Base-by-base conservation (phyloP, 139 green algal species). In the Chlorella vulgaris region DNA sequence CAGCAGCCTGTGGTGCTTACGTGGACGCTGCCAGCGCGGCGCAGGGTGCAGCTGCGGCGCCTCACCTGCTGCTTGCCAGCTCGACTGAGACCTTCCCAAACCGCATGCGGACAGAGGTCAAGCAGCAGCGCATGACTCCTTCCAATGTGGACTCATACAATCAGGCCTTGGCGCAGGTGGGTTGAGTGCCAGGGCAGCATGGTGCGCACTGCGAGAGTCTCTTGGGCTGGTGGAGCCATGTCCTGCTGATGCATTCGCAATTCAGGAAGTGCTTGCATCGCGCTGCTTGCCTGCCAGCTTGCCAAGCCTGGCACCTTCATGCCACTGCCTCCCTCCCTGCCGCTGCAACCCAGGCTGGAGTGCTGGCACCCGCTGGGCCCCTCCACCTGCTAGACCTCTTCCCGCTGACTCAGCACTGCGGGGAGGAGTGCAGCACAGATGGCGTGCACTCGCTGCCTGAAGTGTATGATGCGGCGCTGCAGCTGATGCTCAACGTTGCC, bases 381-480 rank as follows among this genome's bases (percentile, higher is more conserved):
- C 42, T 82, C 28, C 24, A 18, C 19, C 47, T 82, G 47, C 47
- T 82, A 35, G 77, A 82, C 47, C 33, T 82, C n/a, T 82, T 82
- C 10, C 35, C 65, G 19, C 47, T 82, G 6, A 82, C 77, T 2
- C 63, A 47, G 43, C 3, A 29, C 6, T 83, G 78, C 53, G 67
- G 67, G 31, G 67, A 77, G 51, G 67, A 78, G 67, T 83, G 78
- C 78, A 78, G 50, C 78, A 26, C 66, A 5, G 77, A 82, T 21
- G 77, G 77, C 43, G 65, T 82, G 47, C 77, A 82, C 65, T 76
- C 65, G 1, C 0, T 35, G 47, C 66, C 50, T 28, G 43, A 42
- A 7, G 51, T 78, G 53, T 78, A 83, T 35, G 67, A 83, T 28
- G 51, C 68, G 2, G 67, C 78, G 13, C 38, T 83, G 50, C 78